A percentile compares a stretch with the other conserved stretches of the same genome.
Conservation (phyloP, 495 filamentous ascomycete species). For the Diplogelasinospora grovesii region DNA sequence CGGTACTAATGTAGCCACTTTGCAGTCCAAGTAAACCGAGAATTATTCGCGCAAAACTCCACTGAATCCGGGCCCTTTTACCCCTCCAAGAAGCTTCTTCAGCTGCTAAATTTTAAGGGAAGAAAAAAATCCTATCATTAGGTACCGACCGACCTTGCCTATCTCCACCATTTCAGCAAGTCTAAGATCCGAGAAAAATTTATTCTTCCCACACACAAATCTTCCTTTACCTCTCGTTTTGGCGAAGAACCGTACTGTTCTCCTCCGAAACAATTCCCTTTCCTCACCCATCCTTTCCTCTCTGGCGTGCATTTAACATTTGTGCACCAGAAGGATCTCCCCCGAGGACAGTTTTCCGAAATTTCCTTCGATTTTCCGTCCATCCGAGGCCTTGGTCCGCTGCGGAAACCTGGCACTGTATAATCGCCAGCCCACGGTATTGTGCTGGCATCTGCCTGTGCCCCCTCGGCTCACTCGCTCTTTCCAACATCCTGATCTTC, state of each 20-base stretch:
- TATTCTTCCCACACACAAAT: conserved; percentile 34
- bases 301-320: conserved; percentile 5
- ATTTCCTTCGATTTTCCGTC: conserved; percentile 14
- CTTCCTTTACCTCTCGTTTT: conserved; percentile 22
- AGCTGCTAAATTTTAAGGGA: no score
- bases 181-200: conserved; percentile 29
- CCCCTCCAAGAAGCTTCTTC: background rate
- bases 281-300: conserved; percentile 11
- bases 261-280: conserved; percentile 15
- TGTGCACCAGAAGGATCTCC: conserved; percentile 10
- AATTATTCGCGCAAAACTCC: conserved; percentile 29
- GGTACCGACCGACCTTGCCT: conserved; percentile 15
- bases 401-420: conserved; percentile 8
- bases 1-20: no score
- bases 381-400: conserved; percentile 8
- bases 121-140: conserved; percentile 18
- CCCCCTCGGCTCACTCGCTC: conserved; percentile 9
- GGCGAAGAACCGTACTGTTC: conserved; percentile 15
- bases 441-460: conserved; percentile 5
- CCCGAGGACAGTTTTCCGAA: conserved; percentile 13
- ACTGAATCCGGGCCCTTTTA: conserved; percentile 11
- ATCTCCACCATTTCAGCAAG: conserved; percentile 26
- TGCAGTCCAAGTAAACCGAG: conserved; percentile 16
- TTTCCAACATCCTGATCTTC: conserved; percentile 3
- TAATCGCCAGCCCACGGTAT: conserved; percentile 10